Evolutionary conservation across 257 asterid genomes (phyloP).

Genomic region (Ajuga chamaepitys): DNA sequence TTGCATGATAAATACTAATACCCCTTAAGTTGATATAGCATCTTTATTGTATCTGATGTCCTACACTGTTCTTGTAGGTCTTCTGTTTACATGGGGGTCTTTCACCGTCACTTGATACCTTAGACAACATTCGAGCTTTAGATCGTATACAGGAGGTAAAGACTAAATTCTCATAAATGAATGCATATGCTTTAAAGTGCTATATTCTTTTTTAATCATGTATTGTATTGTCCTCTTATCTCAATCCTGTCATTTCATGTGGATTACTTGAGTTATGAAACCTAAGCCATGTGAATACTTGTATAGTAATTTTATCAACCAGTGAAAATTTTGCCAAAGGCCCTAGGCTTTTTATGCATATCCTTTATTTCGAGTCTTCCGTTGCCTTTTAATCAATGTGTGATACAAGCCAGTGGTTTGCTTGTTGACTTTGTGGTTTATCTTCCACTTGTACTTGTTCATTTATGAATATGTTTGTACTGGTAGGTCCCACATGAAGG

Average conservation of each 20-base stretch:
- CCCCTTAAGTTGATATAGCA: background rate
- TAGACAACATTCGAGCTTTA: slow-evolving; percentile 85
- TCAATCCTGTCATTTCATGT: background rate
- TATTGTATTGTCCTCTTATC: background rate
- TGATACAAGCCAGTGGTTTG: no score
- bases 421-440: no score
- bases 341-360: no score
- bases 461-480: slow-evolving; percentile 11
- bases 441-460: background rate
- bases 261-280: background rate
- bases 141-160: slow-evolving; percentile 98
- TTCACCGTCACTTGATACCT: slow-evolving; percentile 96
- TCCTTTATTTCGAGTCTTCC: no score
- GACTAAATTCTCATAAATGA: background rate
- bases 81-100: slow-evolving; percentile 99
- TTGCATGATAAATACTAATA: slow-evolving; percentile 16
- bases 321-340: no score
- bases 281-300: background rate
- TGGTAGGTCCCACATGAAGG: slow-evolving; percentile 96
- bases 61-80: slow-evolving; percentile 36
- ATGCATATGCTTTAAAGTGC: background rate
- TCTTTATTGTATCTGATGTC: slow-evolving; percentile 14
- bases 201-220: background rate
- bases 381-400: no score
- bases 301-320: no score